phyloP scores from a whole-genome alignment of 768 basidiomycete genomes.

The Mycena crocata region DNA sequence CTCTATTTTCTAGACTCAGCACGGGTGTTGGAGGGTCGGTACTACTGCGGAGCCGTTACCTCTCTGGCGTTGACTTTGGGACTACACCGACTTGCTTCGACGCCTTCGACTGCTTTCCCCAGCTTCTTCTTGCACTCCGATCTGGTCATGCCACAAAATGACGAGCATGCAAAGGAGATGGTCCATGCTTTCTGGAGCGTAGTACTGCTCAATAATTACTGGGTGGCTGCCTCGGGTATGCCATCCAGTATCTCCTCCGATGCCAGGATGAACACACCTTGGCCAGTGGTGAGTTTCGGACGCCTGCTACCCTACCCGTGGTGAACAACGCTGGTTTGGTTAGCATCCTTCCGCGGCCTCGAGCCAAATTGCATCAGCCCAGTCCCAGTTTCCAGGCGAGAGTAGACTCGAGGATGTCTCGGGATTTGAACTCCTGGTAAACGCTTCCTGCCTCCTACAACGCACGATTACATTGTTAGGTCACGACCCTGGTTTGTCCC shows the following conservation, averaged over 20 bases:
- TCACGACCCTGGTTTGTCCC: not conserved
- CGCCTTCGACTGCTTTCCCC: not conserved
- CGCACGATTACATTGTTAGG: constrained; percentile 13
- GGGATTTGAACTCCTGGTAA: not conserved
- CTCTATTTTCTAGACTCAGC: constrained; percentile 26
- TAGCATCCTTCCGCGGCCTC: too few relatives aligned
- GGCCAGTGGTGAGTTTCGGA: constrained; percentile 11
- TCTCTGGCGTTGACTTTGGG: constrained; percentile 21
- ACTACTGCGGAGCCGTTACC: constrained; percentile 19
- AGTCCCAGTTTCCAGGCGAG: too few relatives aligned
- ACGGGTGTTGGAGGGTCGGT: not conserved
- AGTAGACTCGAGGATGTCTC: not conserved
- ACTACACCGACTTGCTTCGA: constrained; percentile 13
- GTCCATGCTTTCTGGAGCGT: constrained; percentile 28
- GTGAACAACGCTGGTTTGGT: too few relatives aligned
- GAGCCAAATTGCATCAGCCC: too few relatives aligned
- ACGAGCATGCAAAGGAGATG: not conserved
- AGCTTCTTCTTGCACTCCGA: not conserved
- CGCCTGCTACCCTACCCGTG: too few relatives aligned
- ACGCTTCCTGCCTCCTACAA: constrained; percentile 19
- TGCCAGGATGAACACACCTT: constrained; percentile 12
- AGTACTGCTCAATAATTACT: constrained; percentile 23
- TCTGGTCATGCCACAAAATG: not conserved
- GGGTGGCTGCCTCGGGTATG: constrained; percentile 15
- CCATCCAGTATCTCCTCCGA: constrained; percentile 21